Evolutionary conservation across 192 early-diverging fungal genomes (phyloP), one percentile per base, ranked within the genome.

Genomic region (Backusella circina): DNA sequence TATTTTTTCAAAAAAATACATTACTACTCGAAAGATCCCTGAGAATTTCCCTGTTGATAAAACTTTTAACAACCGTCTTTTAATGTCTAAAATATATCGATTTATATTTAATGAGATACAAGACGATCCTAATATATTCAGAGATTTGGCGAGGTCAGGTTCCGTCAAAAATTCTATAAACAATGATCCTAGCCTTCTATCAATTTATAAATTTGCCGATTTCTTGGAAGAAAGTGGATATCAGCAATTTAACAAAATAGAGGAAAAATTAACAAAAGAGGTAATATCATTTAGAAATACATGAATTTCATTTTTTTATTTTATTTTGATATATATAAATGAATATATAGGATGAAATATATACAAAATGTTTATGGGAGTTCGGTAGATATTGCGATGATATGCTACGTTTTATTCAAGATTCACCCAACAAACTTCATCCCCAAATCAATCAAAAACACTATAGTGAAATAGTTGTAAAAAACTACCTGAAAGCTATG

Each of bases 401-500:
- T 2, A 82, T 86, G 16, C 39, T 91, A 37, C 78, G 83, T 10
- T 72, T 65, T 23, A 67, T 78, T 2, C 82, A 85, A 65, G 76
- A 69, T 30, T 41, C 37, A 5, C 6, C 39, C 18, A 18, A 36
- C 2, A 67, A 65, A 13, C 39, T 47, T 3, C 69, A 39, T 44
- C 31, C 70, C 35, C 35, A 35, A 26, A 61, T 82, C 21, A 66
- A 82, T 30, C 37, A 51, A 23, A n/a, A 30, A 9, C 65, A 51
- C 15, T 83, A 83, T 67, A 41, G 71, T 18, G 28, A 51, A 50
- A 13, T 76, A 18, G 82, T 91, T 16, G 73, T 91, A 15, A 74
- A 82, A 12, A 80, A 83, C 32, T 79, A 88, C 1, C 82, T 94
- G 16, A 50, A 70, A 7, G 86, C 88, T 0, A 92, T 94, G 86